Evolutionary conservation across 257 asterid genomes (phyloP).

Genomic region (Solanum tacnaense): DNA sequence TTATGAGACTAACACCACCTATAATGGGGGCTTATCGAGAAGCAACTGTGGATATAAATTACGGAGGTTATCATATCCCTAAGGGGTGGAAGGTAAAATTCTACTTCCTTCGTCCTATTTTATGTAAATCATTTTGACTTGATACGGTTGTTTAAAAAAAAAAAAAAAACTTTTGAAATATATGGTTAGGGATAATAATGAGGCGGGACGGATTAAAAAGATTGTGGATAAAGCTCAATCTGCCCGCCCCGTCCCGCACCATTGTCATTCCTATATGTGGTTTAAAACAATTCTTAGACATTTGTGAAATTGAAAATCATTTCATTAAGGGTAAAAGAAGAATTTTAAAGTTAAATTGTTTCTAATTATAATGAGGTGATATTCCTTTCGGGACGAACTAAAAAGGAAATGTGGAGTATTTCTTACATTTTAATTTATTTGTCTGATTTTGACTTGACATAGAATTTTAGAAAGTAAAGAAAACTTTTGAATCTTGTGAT

Average conservation of each 20-base stretch:
- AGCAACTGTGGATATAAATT: constrained; percentile 43
- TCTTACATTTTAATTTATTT: no score
- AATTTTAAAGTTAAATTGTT: neutral
- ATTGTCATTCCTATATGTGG: neutral
- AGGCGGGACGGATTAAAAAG: no score
- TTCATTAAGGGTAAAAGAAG: no score
- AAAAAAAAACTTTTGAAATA: no score
- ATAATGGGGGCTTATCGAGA: constrained; percentile 61
- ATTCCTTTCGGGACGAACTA: no score
- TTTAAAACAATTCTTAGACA: neutral
- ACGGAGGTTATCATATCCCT: constrained; percentile 67
- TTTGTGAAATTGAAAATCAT: neutral
- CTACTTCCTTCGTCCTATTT: neutral
- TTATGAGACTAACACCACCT: constrained; percentile 44
- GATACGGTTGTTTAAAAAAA: no score
- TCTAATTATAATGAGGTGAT: neutral
- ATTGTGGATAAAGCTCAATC: no score
- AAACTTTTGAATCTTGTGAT: neutral
- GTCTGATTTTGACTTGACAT: neutral
- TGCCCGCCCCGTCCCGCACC: no score
- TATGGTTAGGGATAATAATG: neutral
- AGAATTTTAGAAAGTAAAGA: no score
- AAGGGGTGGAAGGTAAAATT: constrained; percentile 78
- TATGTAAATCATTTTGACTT: neutral
- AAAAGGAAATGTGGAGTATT: no score